Evolutionary conservation across 495 filamentous ascomycete species (phyloP).

Genomic region (Aspergillus biplanus): DNA sequence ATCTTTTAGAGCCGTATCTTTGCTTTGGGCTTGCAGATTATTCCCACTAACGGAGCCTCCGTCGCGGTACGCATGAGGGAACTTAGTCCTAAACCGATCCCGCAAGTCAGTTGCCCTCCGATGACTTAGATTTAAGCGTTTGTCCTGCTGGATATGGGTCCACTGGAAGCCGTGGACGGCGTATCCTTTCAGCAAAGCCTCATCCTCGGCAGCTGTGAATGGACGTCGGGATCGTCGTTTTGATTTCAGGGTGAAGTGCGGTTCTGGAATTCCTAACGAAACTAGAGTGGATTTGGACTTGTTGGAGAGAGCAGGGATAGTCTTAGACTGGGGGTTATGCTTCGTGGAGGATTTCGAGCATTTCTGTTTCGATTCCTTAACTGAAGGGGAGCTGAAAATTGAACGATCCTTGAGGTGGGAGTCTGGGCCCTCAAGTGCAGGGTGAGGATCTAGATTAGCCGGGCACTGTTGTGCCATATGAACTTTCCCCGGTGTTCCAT

Average conservation of each 20-base stretch:
- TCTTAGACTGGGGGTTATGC: constrained; percentile 19
- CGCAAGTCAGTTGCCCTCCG: constrained; percentile 78
- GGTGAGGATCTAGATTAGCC: constrained; percentile 20
- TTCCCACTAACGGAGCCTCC: constrained; percentile 48
- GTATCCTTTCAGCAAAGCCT: constrained; percentile 75
- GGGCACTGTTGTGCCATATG: constrained; percentile 26
- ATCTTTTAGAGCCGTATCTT: constrained; percentile 14
- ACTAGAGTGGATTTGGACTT: constrained; percentile 37
- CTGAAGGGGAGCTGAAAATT: constrained; percentile 28
- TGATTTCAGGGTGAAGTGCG: constrained; percentile 40
- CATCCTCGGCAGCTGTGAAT: constrained; percentile 78
- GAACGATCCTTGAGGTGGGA: constrained; percentile 24
- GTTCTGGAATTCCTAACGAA: constrained; percentile 43
- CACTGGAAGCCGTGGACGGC: constrained; percentile 76
- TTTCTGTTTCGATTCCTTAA: constrained; percentile 17
- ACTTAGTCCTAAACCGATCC: constrained; percentile 81
- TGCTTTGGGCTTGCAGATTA: constrained; percentile 18
- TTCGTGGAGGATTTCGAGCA: constrained; percentile 14
- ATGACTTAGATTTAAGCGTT: constrained; percentile 63
- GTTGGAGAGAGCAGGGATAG: constrained; percentile 26
- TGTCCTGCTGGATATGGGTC: constrained; percentile 78
- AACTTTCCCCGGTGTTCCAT: constrained; percentile 31
- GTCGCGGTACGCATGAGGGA: constrained; percentile 71
- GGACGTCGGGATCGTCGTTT: constrained; percentile 53
- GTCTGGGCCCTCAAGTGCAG: constrained; percentile 18